A percentile compares a stretch with the other conserved stretches of the same genome.
Evolutionary conservation across 352 stramenopile genomes (phyloP).

Genomic region (Phytopythium mirpurense): DNA sequence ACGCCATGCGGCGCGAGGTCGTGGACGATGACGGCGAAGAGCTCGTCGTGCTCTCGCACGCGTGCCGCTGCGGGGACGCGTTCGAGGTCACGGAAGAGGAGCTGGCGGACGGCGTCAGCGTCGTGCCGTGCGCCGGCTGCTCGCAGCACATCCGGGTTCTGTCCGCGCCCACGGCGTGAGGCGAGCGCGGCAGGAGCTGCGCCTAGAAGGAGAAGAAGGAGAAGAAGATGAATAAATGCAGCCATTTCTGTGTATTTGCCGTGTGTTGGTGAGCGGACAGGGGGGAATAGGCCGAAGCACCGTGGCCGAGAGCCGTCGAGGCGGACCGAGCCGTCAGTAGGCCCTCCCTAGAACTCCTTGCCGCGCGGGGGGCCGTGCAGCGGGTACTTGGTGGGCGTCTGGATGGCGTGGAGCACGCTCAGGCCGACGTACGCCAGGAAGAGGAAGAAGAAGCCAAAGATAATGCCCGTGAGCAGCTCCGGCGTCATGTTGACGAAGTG

Average conservation of each 20-base stretch:
- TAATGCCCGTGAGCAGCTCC: conserved; percentile 60
- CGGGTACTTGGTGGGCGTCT: conserved; percentile 72
- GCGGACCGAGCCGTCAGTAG: not conserved
- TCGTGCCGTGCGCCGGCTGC: conserved; percentile 76
- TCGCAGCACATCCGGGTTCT: conserved; percentile 76
- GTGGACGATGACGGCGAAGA: conserved; percentile 23
- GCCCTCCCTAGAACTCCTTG: conserved; percentile 69
- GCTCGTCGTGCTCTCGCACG: conserved; percentile 50
- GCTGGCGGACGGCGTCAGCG: conserved; percentile 52
- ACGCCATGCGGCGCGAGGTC: conserved; percentile 40
- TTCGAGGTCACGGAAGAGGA: conserved; percentile 69
- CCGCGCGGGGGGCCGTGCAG: conserved; percentile 63
- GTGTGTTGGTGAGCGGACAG: conserved; percentile 1
- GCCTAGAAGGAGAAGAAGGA: too few species aligned
- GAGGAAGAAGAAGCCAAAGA: conserved; percentile 79
- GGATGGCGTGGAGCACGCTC: conserved; percentile 63
- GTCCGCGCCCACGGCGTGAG: not conserved
- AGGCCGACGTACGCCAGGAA: conserved; percentile 74
- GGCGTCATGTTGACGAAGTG: conserved; percentile 83
- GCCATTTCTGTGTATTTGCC: too few species aligned
- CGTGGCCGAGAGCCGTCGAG: not conserved
- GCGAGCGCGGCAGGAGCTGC: not conserved
- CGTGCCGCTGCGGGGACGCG: conserved; percentile 65
- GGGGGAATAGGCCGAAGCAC: too few species aligned
- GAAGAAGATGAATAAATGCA: not conserved